Conservation (phyloP, 148 eudicot genomes). For the Oxyria digyna region DNA sequence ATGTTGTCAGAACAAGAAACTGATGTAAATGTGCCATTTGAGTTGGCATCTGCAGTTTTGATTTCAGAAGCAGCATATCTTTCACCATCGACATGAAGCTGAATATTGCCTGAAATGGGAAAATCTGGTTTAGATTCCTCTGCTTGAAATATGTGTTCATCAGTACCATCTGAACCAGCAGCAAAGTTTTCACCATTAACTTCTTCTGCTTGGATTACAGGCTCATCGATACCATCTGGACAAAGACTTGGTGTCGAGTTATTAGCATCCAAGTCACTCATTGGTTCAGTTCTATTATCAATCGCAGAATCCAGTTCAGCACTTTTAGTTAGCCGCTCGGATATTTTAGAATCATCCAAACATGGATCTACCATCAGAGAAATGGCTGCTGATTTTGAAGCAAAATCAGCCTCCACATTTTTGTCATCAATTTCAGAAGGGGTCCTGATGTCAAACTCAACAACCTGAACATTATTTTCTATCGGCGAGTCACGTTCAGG, state of each 20-base stretch:
- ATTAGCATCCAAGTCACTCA: background rate
- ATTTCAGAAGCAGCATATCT: background rate
- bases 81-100: background rate
- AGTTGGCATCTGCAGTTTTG: background rate
- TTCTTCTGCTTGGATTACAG: too few relatives aligned
- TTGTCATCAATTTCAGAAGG: constrained; percentile 10
- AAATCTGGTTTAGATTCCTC: background rate
- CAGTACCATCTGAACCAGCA: constrained; percentile 4
- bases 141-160: background rate
- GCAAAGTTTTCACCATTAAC: too few relatives aligned
- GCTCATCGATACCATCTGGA: too few relatives aligned
- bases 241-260: background rate
- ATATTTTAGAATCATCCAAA: background rate
- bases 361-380: background rate
- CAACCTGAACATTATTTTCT: constrained; percentile 5
- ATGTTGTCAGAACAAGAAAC: background rate
- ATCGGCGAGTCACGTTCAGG: constrained; percentile 9
- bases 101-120: background rate
- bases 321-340: background rate
- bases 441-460: background rate
- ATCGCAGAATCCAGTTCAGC: background rate
- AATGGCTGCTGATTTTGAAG: background rate
- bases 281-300: background rate
- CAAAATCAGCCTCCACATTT: background rate
- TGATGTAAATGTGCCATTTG: background rate